phyloP scores from a whole-genome alignment of 495 filamentous ascomycete genomes.

The Cryomyces minteri region DNA sequence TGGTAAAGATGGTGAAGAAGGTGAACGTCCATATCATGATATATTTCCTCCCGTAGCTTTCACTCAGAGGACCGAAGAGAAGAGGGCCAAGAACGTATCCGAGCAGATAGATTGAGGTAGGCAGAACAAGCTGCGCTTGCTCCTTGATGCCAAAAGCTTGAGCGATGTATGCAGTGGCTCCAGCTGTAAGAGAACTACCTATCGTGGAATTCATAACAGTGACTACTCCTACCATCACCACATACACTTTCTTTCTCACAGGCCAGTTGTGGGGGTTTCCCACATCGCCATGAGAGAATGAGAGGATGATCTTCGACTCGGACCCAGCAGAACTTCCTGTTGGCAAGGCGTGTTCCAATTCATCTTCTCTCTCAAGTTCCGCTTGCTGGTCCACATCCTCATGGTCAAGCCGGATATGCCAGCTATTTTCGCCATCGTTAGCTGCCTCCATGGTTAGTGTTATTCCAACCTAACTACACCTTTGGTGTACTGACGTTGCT shows the following conservation, averaged over 20 bases:
- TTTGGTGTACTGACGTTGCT: too few species aligned
- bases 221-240: conserved; percentile 37
- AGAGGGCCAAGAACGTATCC: conserved; percentile 51
- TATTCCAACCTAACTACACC: too few species aligned
- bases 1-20: conserved; percentile 44
- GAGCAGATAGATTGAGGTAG: conserved; percentile 56
- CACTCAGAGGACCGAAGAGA: conserved; percentile 50
- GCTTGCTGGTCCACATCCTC: conserved; percentile 8
- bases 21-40: conserved; percentile 43
- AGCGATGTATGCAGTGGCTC: conserved; percentile 37
- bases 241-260: conserved; percentile 33
- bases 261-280: conserved; percentile 41
- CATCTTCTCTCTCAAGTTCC: conserved; percentile 10
- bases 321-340: conserved; percentile 1
- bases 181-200: conserved; percentile 46
- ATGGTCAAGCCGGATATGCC: not conserved
- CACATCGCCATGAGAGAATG: conserved; percentile 29
- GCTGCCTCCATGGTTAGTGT: too few species aligned
- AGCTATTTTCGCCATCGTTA: too few species aligned
- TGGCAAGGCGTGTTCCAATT: conserved; percentile 4
- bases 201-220: conserved; percentile 61
- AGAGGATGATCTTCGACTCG: conserved; percentile 22
- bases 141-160: conserved; percentile 38
- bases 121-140: conserved; percentile 41
- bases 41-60: conserved; percentile 46